Percentiles rank a stretch among this genome's conserved stretches.
Evolutionary conservation across 2,329 filamentous ascomycete species (phyloP).

Genomic region (Sporothrix schenckii): DNA sequence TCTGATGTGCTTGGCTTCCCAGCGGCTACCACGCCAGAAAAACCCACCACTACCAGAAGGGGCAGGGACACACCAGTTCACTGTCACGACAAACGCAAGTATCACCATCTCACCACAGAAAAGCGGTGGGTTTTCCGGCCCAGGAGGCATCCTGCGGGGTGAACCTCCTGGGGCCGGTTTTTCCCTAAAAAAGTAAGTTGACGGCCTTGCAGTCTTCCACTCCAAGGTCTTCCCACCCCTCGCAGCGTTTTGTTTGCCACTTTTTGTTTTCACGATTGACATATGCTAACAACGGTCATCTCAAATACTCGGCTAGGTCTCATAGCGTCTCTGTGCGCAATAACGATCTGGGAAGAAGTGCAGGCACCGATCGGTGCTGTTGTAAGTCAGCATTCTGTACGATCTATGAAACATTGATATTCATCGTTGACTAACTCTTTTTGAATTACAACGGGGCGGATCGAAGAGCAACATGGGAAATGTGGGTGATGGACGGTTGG

Average conservation of each 20-base stretch:
- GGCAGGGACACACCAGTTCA: slow-evolving; percentile 10
- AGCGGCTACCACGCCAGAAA: slow-evolving; percentile 2
- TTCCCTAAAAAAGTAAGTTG: background rate
- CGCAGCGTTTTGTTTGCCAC: background rate
- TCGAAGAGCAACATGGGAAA: too few relatives aligned
- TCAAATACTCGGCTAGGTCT: background rate
- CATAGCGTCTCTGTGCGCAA: slow-evolving; percentile 17
- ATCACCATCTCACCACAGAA: slow-evolving; percentile 10
- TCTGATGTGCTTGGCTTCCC: background rate
- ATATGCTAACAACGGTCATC: background rate
- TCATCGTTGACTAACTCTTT: background rate
- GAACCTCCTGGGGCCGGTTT: too few relatives aligned
- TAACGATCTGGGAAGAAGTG: background rate
- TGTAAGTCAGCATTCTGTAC: background rate
- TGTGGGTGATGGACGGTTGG: too few relatives aligned
- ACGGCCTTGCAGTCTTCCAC: too few relatives aligned
- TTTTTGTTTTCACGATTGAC: background rate
- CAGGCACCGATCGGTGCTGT: background rate
- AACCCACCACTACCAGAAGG: slow-evolving; percentile 7
- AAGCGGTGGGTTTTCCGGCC: background rate
- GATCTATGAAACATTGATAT: background rate
- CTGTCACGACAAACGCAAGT: background rate
- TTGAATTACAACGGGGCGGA: background rate
- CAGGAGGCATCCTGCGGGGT: background rate
- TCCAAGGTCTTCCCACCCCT: background rate